Conservation (phyloP, 495 filamentous ascomycete species). For the Pyronema domesticum region DNA sequence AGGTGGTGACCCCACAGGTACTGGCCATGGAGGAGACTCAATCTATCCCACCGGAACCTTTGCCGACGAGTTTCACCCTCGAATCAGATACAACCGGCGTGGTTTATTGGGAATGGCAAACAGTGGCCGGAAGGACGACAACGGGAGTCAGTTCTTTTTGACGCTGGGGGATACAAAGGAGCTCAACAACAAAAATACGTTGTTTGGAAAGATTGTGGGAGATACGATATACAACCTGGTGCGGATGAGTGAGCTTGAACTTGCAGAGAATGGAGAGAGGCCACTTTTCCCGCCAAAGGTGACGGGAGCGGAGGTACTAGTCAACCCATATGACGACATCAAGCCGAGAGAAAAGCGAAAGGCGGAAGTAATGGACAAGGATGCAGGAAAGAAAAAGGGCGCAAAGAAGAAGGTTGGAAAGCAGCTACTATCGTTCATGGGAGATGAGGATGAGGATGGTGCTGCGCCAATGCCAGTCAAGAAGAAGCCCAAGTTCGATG, state of each 20-base stretch:
- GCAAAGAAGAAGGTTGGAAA: constrained; percentile 69
- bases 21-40: constrained; percentile 74
- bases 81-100: constrained; percentile 80
- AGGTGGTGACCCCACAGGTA: constrained; percentile 70
- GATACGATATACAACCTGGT: constrained; percentile 92
- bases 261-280: constrained; percentile 54
- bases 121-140: constrained; percentile 51
- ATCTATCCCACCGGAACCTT: constrained; percentile 78
- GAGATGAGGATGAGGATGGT: constrained; percentile 58
- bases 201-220: constrained; percentile 83
- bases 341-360: constrained; percentile 41
- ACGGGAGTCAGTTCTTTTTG: constrained; percentile 94
- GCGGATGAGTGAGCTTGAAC: constrained; percentile 75
- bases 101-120: constrained; percentile 91
- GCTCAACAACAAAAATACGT: constrained; percentile 70
- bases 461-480: constrained; percentile 39
- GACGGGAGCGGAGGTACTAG: constrained; percentile 60
- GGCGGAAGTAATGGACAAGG: constrained; percentile 26
- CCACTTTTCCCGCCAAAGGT: constrained; percentile 78
- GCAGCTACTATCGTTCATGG: constrained; percentile 71
- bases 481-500: constrained; percentile 86
- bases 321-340: constrained; percentile 82
- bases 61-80: constrained; percentile 76
- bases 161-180: constrained; percentile 71
- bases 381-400: constrained; percentile 26